These are phyloP conservation scores for Monascus ruber DNA, from an alignment of 2,329 filamentous ascomycete species.

Conservation along the genomic window DNA sequence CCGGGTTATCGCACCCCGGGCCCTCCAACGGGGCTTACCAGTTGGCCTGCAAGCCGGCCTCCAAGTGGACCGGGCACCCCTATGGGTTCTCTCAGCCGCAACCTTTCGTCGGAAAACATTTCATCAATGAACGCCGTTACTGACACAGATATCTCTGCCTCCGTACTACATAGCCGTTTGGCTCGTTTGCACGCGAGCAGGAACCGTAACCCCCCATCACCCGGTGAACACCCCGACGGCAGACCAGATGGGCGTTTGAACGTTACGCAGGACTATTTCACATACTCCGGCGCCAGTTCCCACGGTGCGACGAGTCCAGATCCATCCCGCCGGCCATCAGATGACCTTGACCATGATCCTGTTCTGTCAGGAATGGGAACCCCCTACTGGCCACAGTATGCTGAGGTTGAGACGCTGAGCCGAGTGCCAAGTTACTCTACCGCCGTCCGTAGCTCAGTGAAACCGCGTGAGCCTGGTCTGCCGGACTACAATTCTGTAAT, in stretches of 20 bases:
- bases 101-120: constrained; percentile 73
- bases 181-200: constrained; percentile 38
- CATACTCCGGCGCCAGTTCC: constrained; percentile 20
- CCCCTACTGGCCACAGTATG: constrained; percentile 32
- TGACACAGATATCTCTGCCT: constrained; percentile 47
- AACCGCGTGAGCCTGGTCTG: constrained; percentile 41
- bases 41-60: constrained; percentile 20
- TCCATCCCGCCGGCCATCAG: constrained; percentile 36
- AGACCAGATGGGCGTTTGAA: constrained; percentile 11
- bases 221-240: constrained; percentile 12
- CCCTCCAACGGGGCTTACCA: no score
- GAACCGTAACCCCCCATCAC: constrained; percentile 9
- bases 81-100: constrained; percentile 55
- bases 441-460: constrained; percentile 55
- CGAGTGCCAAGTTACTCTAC: constrained; percentile 70
- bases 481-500: constrained; percentile 56
- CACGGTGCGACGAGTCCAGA: constrained; percentile 22
- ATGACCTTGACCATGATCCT: constrained; percentile 36
- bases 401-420: constrained; percentile 53
- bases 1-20: constrained; percentile 32
- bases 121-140: constrained; percentile 43
- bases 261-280: constrained; percentile 21
- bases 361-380: constrained; percentile 34
- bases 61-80: constrained; percentile 66
- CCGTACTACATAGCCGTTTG: constrained; percentile 59